Base-by-base conservation (phyloP, 306 rosid genomes). In the Inga laurina region DNA sequence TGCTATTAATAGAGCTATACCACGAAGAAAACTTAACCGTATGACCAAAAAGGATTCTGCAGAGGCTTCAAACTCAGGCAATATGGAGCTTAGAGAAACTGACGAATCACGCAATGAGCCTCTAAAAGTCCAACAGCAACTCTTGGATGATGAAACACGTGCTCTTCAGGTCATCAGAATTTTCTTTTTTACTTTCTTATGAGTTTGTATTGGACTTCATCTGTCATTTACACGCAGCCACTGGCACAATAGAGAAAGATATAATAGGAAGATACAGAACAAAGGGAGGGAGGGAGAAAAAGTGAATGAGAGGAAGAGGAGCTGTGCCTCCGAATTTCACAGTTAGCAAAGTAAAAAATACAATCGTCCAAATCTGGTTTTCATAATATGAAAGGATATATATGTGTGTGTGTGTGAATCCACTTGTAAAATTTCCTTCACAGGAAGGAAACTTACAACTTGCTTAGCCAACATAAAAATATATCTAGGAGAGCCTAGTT, bases 131-230 rank as follows among this genome's bases (percentile, higher is more conserved):
- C 98, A 94, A 81, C 98, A 93, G 81, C 91, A 72, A 72, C 41
- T 88, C 77, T 91, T 96, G 90, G 97, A 92, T 54, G 97, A 96
- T 84, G 97, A 96, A 90, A 94, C 99, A 61, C 97, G 93, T 16
- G 97, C 97, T 62, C 99, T 96, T 86, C 98, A 96, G 98, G 99
- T 96, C 76, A 79, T 46, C 61, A 46, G 77, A 67, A 56, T 65
- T 8, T 1, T 30, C 46, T 77, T 61, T 45, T 48, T 76, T 70
- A 46, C 52, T 77, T 61, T 45, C 54, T 76, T 64, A 46, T 13
- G 73, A 72, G 41, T 77, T 83, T 78, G 16, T 74, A 35, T 69
- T 19, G 52, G 74, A 32, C 54, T 74, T 75, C n/a, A 65, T 70
- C 52, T 83, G 57, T 75, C 67, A 83, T 76, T 59, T 59, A 9